phyloP scores from a whole-genome alignment of 78 protist genomes.

The Speleostelium caveatum region DNA sequence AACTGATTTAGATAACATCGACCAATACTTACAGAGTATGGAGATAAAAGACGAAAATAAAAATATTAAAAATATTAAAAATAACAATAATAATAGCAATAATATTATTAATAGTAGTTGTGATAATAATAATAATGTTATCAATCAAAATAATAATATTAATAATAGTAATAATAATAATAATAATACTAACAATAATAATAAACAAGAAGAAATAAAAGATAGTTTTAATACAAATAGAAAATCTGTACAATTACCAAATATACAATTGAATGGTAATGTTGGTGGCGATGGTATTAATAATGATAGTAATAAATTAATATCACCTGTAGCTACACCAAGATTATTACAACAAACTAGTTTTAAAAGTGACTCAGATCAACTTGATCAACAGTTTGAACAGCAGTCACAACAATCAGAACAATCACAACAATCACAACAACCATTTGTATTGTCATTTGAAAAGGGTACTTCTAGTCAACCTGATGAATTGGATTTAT shows the following conservation, averaged over 20 bases:
- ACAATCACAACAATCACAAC: neutral
- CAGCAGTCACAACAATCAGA: slow-evolving; percentile 8
- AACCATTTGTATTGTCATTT: slow-evolving; percentile 8
- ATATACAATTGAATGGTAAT: neutral
- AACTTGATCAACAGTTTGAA: neutral
- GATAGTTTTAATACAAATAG: slow-evolving; percentile 12
- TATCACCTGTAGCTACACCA: too few relatives aligned
- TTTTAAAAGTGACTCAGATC: neutral
- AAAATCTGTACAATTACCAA: neutral
- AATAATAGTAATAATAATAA: neutral
- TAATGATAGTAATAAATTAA: too few relatives aligned
- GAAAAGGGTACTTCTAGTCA: neutral
- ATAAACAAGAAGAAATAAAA: neutral
- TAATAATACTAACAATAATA: neutral
- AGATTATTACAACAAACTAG: too few relatives aligned
- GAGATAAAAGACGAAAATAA: neutral
- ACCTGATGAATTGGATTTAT: slow-evolving; percentile 34
- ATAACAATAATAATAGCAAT: neutral
- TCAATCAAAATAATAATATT: neutral
- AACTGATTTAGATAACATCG: slow-evolving; percentile 52
- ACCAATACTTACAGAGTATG: slow-evolving; percentile 15
- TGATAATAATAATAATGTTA: neutral
- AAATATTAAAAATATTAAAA: neutral
- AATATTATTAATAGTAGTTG: neutral
- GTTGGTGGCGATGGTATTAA: neutral